phyloP scores from a whole-genome alignment of 2,329 filamentous ascomycete genomes.

The Aspergillus fischeri region DNA sequence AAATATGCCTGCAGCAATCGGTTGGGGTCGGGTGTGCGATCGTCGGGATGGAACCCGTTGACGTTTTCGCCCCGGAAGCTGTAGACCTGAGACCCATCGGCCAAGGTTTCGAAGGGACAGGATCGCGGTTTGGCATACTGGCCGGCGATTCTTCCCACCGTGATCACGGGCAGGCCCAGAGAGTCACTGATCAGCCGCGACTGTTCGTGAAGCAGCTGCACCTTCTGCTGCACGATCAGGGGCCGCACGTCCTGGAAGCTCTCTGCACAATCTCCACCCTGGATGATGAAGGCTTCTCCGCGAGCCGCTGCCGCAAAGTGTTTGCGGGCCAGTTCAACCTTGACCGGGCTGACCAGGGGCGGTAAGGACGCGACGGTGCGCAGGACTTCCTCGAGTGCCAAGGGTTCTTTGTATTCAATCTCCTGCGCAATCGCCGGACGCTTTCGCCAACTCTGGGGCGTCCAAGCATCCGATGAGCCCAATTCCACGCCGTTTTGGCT shows the following conservation, averaged over 20 bases:
- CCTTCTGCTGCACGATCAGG: slow-evolving; percentile 81
- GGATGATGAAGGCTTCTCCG: slow-evolving; percentile 83
- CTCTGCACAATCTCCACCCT: slow-evolving; percentile 85
- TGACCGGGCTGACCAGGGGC: slow-evolving; percentile 2
- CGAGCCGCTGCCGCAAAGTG: slow-evolving; percentile 47
- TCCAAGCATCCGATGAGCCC: neutral
- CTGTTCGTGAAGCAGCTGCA: slow-evolving; percentile 66
- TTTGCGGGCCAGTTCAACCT: slow-evolving; percentile 2
- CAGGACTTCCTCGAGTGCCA: neutral
- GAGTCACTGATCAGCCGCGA: neutral
- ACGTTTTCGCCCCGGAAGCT: slow-evolving; percentile 93
- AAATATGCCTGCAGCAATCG: slow-evolving; percentile 85
- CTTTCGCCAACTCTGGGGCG: neutral
- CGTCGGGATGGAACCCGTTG: slow-evolving; percentile 65
- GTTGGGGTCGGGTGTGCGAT: slow-evolving; percentile 71
- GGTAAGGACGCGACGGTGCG: neutral
- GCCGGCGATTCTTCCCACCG: slow-evolving; percentile 80
- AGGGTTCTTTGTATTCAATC: neutral
- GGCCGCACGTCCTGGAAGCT: slow-evolving; percentile 90
- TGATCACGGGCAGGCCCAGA: slow-evolving; percentile 7
- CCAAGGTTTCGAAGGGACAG: slow-evolving; percentile 68
- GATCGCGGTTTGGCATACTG: slow-evolving; percentile 93
- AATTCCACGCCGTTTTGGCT: neutral
- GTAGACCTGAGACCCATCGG: slow-evolving; percentile 71
- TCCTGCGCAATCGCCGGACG: neutral